A percentile compares a stretch with the other conserved stretches of the same genome.
These are phyloP conservation scores for Isabelozyma heimii DNA, from an alignment of 805 yeast species.

Conservation along the genomic window DNA sequence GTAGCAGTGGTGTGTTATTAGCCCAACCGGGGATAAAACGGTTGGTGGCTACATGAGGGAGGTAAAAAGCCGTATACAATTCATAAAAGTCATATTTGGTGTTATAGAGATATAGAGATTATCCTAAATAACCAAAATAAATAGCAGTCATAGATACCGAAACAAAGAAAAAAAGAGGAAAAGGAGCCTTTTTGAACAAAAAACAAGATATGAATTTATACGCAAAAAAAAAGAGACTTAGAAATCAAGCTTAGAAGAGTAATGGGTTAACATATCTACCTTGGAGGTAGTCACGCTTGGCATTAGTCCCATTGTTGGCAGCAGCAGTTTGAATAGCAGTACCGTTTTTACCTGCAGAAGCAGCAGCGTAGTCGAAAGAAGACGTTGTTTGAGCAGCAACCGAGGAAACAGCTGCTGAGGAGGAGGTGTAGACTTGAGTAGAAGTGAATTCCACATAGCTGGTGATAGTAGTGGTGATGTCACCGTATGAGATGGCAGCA, in stretches of 20 bases:
- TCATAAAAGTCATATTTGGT: background rate
- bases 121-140: background rate
- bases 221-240: background rate
- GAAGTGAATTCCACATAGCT: conserved; percentile 15
- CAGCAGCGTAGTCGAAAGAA: conserved; percentile 2
- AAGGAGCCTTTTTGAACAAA: background rate
- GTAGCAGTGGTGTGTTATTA: background rate
- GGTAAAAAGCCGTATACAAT: background rate
- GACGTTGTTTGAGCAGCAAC: conserved; percentile 22
- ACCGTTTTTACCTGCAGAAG: conserved; percentile 9
- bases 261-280: conserved; percentile 4
- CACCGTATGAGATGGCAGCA: conserved; percentile 17
- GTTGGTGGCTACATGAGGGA: background rate
- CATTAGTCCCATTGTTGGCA: conserved; percentile 4
- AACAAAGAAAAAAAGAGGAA: background rate
- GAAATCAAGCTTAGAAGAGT: no score
- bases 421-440: conserved; percentile 3
- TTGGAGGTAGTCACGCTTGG: conserved; percentile 1
- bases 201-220: background rate
- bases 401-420: conserved; percentile 9
- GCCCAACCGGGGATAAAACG: background rate
- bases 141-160: background rate
- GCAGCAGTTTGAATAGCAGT: conserved; percentile 10
- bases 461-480: conserved; percentile 15
- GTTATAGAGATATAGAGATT: background rate